These are phyloP conservation scores for Xylariaceae sp. DNA, from an alignment of 2,329 filamentous ascomycete genomes.

Conservation along the genomic window DNA sequence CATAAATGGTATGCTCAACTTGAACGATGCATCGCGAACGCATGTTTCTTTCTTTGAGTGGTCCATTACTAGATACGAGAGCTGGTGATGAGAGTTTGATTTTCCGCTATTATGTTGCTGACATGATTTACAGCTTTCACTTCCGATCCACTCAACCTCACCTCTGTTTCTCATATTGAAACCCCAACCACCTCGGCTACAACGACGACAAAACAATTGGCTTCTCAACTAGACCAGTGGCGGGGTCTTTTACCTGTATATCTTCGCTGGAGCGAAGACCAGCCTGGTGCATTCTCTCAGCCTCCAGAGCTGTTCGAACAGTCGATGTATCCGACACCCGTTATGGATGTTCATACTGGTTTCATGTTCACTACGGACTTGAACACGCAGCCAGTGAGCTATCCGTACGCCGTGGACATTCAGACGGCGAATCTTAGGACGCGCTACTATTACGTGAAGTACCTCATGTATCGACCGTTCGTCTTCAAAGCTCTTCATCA, in stretches of 20 bases:
- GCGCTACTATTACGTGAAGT: slow-evolving; percentile 55
- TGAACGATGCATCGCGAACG: too few relatives aligned
- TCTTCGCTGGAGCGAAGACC: slow-evolving; percentile 54
- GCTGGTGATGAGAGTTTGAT: too few relatives aligned
- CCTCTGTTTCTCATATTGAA: neutral
- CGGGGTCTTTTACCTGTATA: slow-evolving; percentile 48
- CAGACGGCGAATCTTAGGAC: slow-evolving; percentile 54
- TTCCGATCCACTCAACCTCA: slow-evolving; percentile 1
- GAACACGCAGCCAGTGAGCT: slow-evolving; percentile 37
- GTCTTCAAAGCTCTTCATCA: slow-evolving; percentile 57
- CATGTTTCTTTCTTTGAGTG: too few relatives aligned
- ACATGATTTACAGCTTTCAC: slow-evolving; percentile 6
- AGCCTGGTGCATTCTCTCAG: slow-evolving; percentile 38
- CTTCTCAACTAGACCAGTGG: slow-evolving; percentile 53
- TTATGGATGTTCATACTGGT: slow-evolving; percentile 19
- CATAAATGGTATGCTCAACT: slow-evolving; percentile 44
- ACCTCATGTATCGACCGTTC: slow-evolving; percentile 54
- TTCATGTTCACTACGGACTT: slow-evolving; percentile 45
- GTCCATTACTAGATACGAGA: too few relatives aligned
- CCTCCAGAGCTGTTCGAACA: slow-evolving; percentile 18
- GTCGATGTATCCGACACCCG: slow-evolving; percentile 18
- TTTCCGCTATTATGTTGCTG: neutral
- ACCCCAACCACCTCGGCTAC: slow-evolving; percentile 17
- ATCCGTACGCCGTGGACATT: slow-evolving; percentile 50
- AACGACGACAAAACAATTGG: slow-evolving; percentile 45